A percentile compares a stretch with the other conserved stretches of the same genome.
phyloP scores from a whole-genome alignment of 2,329 filamentous ascomycete species.

The Ceratocystis cacaofunesta region DNA sequence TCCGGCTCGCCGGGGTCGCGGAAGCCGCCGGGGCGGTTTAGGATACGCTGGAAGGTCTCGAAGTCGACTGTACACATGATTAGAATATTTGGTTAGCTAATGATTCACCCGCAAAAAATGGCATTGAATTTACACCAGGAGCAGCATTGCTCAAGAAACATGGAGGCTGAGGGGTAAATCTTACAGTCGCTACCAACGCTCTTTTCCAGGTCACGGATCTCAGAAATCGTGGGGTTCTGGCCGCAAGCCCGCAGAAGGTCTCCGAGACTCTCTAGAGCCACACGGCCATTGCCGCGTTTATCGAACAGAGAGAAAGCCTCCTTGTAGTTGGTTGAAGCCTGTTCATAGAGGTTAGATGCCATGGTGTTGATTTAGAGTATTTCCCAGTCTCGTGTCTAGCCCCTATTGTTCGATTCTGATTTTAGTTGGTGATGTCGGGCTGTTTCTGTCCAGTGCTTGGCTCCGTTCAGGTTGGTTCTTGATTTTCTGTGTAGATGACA shows the following conservation, averaged over 20 bases:
- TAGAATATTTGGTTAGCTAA: not conserved
- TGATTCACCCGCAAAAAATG: not conserved
- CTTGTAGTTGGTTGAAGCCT: slow-evolving; percentile 95
- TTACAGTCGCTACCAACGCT: slow-evolving; percentile 79
- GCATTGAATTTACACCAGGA: not conserved
- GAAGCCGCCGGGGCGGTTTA: slow-evolving; percentile 96
- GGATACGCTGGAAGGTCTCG: slow-evolving; percentile 88
- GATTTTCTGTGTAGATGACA: not conserved
- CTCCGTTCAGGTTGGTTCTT: not conserved
- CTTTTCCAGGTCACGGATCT: slow-evolving; percentile 88
- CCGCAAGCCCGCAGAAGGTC: slow-evolving; percentile 92
- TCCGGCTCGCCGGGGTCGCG: slow-evolving; percentile 94
- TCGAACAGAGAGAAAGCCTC: slow-evolving; percentile 99
- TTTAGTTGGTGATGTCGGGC: too few relatives aligned
- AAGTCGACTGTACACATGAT: slow-evolving; percentile 61
- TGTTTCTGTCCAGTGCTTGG: not conserved
- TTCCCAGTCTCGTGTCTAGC: not conserved
- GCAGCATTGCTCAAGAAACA: not conserved
- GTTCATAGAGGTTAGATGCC: slow-evolving; percentile 38
- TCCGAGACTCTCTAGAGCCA: slow-evolving; percentile 70
- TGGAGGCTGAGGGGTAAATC: slow-evolving; percentile 27
- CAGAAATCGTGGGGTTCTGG: slow-evolving; percentile 88
- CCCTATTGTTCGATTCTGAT: too few relatives aligned
- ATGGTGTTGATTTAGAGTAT: not conserved
- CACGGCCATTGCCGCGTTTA: slow-evolving; percentile 93